A percentile compares a stretch with the other conserved stretches of the same genome.
These are phyloP conservation scores for Cutaneotrichosporon dermatis DNA, from an alignment of 1,284 basidiomycete species.

Conservation along the genomic window DNA sequence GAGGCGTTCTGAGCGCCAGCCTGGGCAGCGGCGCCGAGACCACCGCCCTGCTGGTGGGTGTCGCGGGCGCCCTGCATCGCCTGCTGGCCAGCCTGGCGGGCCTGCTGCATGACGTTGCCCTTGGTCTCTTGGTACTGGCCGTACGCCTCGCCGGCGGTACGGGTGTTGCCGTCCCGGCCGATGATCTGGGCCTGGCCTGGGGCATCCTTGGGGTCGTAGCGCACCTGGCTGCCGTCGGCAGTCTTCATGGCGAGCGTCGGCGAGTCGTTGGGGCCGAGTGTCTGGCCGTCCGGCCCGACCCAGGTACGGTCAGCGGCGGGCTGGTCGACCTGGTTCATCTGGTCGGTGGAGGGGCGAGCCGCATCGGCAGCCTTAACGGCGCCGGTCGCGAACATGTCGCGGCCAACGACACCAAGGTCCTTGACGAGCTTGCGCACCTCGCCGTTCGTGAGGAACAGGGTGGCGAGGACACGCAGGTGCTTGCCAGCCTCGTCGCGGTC, in stretches of 20 bases:
- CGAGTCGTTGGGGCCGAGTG: conserved; percentile 41
- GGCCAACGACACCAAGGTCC: conserved; percentile 75
- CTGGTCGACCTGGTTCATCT: conserved; percentile 64
- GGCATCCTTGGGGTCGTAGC: conserved; percentile 50
- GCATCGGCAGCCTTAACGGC: conserved; percentile 69
- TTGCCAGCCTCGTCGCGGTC: conserved; percentile 66
- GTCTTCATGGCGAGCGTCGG: conserved; percentile 45
- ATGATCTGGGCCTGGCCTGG: conserved; percentile 38
- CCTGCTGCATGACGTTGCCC: conserved; percentile 43
- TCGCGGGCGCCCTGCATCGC: conserved; percentile 9
- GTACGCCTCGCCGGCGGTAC: conserved; percentile 36
- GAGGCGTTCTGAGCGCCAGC: background rate
- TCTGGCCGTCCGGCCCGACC: conserved; percentile 9
- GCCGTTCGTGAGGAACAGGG: conserved; percentile 80
- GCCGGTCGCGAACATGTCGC: conserved; percentile 75
- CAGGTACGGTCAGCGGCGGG: conserved; percentile 3
- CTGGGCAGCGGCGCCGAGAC: background rate
- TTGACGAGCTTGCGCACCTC: conserved; percentile 83
- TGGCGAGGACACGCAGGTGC: conserved; percentile 78
- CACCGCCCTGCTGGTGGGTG: conserved; percentile 12
- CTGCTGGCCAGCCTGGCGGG: conserved; percentile 34
- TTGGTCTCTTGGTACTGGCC: conserved; percentile 45
- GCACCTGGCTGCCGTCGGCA: conserved; percentile 45
- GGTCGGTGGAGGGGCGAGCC: conserved; percentile 64
- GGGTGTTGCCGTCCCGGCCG: conserved; percentile 42